Conservation (phyloP, 2,329 filamentous ascomycete species). For the Trichoderma asperellum region DNA sequence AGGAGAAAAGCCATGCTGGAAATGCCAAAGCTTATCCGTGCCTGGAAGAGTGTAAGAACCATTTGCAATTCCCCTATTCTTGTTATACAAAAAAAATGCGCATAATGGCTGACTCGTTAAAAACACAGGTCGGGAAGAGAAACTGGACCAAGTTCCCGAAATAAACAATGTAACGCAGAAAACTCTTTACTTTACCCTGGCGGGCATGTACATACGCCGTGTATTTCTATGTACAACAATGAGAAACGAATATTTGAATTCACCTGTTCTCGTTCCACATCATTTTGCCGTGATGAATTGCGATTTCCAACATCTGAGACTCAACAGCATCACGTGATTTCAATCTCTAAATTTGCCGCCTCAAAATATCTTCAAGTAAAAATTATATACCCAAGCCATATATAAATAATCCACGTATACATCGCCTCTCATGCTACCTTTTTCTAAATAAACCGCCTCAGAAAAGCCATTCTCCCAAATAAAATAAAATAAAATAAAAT, state of each 20-base stretch:
- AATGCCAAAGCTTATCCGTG: slow-evolving; percentile 89
- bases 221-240: slow-evolving; percentile 42
- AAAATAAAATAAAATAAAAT: no score
- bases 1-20: slow-evolving; percentile 89
- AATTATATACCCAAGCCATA: neutral
- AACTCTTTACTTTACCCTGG: neutral
- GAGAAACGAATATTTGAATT: slow-evolving; percentile 24
- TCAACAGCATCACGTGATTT: slow-evolving; percentile 16
- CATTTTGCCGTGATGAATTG: neutral
- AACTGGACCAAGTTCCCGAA: slow-evolving; percentile 63
- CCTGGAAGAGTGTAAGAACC: slow-evolving; percentile 83
- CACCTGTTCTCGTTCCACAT: neutral
- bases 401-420: neutral
- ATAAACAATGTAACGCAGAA: slow-evolving; percentile 42
- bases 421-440: neutral
- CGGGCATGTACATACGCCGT: slow-evolving; percentile 40
- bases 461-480: slow-evolving; percentile 22
- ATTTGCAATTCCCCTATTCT: no score
- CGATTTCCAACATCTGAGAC: neutral
- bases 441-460: neutral
- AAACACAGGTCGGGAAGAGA: slow-evolving; percentile 54
- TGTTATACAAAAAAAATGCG: neutral
- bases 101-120: neutral
- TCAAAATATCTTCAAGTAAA: neutral
- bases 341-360: slow-evolving; percentile 11